Conservation (phyloP, 1,284 basidiomycete species). For the Sphaerobolus stellatus region DNA sequence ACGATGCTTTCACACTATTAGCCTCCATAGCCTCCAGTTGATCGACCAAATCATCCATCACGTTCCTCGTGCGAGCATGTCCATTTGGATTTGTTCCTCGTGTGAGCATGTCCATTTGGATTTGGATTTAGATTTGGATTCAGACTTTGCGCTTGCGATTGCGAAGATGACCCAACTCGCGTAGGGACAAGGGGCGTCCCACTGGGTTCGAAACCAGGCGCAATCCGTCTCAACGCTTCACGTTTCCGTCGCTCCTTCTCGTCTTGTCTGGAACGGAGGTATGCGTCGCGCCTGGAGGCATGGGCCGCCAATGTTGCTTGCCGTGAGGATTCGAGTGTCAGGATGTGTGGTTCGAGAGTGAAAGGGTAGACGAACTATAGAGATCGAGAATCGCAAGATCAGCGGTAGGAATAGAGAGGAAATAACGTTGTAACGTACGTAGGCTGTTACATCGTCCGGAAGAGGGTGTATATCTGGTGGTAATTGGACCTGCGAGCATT, state of each 20-base stretch:
- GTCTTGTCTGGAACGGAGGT: conserved; percentile 68
- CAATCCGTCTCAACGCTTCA: conserved; percentile 71
- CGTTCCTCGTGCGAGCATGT: conserved; percentile 53
- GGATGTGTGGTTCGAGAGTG: conserved; percentile 82
- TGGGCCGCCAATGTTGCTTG: conserved; percentile 65
- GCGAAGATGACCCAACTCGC: no score
- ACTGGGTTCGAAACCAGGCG: conserved; percentile 70
- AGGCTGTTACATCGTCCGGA: conserved; percentile 83
- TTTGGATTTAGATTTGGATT: no score
- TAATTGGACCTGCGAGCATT: conserved; percentile 61
- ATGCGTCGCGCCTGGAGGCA: conserved; percentile 63
- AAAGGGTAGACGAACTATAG: conserved; percentile 92
- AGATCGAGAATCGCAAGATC: no score
- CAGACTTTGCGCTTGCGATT: no score
- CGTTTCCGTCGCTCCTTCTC: conserved; percentile 75
- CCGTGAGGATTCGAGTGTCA: conserved; percentile 70
- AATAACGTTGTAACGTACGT: conserved; percentile 53
- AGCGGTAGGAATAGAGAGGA: not conserved
- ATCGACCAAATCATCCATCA: conserved; percentile 81
- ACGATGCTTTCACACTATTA: no score
- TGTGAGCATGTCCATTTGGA: no score
- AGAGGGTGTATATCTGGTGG: conserved; percentile 90
- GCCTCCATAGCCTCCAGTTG: conserved; percentile 74
- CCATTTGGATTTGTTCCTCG: no score
- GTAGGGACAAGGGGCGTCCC: conserved; percentile 60